Percentiles rank a stretch among this genome's conserved stretches.
These are phyloP conservation scores for Asterochloris sp. DNA, from an alignment of 139 green algal species.

Conservation along the genomic window DNA sequence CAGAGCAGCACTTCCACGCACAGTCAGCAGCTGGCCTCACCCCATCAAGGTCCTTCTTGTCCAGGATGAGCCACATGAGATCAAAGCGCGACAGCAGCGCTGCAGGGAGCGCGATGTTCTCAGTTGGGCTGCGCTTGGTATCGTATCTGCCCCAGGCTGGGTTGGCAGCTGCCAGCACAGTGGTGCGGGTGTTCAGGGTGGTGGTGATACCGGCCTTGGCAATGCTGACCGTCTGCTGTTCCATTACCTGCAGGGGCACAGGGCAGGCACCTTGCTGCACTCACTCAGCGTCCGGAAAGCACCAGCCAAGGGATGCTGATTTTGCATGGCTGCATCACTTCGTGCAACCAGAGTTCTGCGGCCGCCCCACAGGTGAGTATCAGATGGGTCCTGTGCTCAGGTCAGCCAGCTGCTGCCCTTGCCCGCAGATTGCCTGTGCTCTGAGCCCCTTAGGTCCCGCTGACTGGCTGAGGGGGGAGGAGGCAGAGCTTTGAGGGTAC, in stretches of 20 bases:
- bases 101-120: conserved; percentile 98
- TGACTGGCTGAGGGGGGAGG: too few species aligned
- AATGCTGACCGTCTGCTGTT: conserved; percentile 98
- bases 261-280: background rate
- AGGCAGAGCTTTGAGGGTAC: too few species aligned
- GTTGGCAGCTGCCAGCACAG: conserved; percentile 96
- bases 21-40: conserved; percentile 7
- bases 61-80: conserved; percentile 97
- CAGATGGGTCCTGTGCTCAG: too few species aligned
- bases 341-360: too few species aligned
- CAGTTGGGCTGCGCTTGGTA: conserved; percentile 73
- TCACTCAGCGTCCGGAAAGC: too few species aligned
- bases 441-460: too few species aligned
- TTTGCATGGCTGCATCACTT: background rate
- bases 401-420: too few species aligned
- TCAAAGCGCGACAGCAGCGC: conserved; percentile 93
- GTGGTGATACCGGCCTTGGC: conserved; percentile 99
- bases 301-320: background rate
- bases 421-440: too few species aligned
- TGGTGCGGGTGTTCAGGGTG: conserved; percentile 96
- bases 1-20: too few species aligned
- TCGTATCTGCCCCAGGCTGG: conserved; percentile 96
- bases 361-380: too few species aligned
- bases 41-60: conserved; percentile 66
- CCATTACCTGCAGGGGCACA: conserved; percentile 69